phyloP scores from a whole-genome alignment of 352 stramenopile species.

The Thraustotheca clavata region DNA sequence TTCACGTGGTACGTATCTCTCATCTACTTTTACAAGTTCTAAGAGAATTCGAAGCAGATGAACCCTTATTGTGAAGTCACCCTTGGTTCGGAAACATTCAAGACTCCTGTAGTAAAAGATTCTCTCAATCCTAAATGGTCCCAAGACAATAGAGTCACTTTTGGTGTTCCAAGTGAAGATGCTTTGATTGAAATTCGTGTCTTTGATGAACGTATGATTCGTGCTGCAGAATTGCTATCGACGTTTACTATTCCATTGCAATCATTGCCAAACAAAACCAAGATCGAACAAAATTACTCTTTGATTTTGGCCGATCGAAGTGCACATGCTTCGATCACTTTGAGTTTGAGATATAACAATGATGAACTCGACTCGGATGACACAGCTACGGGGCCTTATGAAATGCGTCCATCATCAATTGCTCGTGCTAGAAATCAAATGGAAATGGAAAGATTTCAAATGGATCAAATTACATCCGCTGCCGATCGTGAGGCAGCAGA shows the following conservation, averaged over 20 bases:
- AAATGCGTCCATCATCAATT: slow-evolving; percentile 44
- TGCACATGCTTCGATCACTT: slow-evolving; percentile 7
- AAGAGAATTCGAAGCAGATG: not conserved
- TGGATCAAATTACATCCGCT: not conserved
- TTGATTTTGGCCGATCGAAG: slow-evolving; percentile 5
- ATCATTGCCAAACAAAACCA: slow-evolving; percentile 45
- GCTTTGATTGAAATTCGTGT: slow-evolving; percentile 77
- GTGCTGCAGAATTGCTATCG: slow-evolving; percentile 53
- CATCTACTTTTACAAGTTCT: not conserved
- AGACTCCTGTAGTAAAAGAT: slow-evolving; percentile 69
- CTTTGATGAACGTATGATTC: slow-evolving; percentile 75
- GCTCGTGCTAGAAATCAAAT: slow-evolving; percentile 76
- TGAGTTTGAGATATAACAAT: slow-evolving; percentile 7
- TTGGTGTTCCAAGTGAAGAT: slow-evolving; percentile 60
- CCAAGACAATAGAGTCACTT: slow-evolving; percentile 73
- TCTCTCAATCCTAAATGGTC: slow-evolving; percentile 73
- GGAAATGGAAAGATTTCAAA: slow-evolving; percentile 30
- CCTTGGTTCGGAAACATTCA: slow-evolving; percentile 69
- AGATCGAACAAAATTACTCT: slow-evolving; percentile 12
- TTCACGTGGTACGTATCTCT: slow-evolving; percentile 1
- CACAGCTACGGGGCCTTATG: slow-evolving; percentile 25
- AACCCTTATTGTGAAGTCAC: slow-evolving; percentile 42
- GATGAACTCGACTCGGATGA: not conserved
- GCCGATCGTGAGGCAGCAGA: not conserved
- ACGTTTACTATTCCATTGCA: slow-evolving; percentile 70